Base-by-base conservation (phyloP, 352 stramenopile species). In the Globisporangium rhizosaccharum region DNA sequence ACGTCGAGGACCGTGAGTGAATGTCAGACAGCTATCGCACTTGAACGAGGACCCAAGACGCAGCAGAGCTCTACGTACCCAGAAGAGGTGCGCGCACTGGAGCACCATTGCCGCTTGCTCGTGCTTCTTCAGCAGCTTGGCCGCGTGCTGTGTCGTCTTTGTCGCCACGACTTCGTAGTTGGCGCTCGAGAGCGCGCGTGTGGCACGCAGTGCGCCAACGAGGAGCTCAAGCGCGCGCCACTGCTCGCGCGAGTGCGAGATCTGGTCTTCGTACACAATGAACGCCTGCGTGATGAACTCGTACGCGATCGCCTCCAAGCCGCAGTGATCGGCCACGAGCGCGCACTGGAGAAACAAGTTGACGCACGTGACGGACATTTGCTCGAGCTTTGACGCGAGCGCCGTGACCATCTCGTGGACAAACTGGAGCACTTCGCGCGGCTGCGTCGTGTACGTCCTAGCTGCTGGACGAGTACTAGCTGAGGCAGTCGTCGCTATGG, bases 151-250 rank as follows among this genome's bases (percentile, higher is more conserved):
- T 30, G 94, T 97, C 25, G 85, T 92, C 62, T 99, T 99, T 9
- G 96, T 98, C n/a, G 97, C 94, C 12, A 99, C 75, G 48, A 91
- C 77, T 63, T 98, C 90, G 74, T 98, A 98, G 71, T 98, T 96
- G 45, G 85, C 69, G 47, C 77, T 82, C 52, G 86, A 87, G 56
- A 98, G 78, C 50, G 87, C 84, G 15, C 59, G 63, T n/a, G 73
- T 94, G 3, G 79, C 67, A 28, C 96, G 77, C 17, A 99, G 60
- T 7, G 89, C 89, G 37, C 90, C 70, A 30, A 98, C 87, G 68
- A 98, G 97, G 0, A 89, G 60, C 39, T 90, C 81, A 9, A 99
- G 74, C 25, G 92, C 91, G 37, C 82, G 76, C 70, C 85, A 85
- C 62, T 99, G 94, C 37, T 94, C 79, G 57, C 84, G 79, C 26